A percentile compares a stretch with the other conserved stretches of the same genome.
Conservation (phyloP, 1,139 yeast genomes). For the Kodamaea fungicola region DNA sequence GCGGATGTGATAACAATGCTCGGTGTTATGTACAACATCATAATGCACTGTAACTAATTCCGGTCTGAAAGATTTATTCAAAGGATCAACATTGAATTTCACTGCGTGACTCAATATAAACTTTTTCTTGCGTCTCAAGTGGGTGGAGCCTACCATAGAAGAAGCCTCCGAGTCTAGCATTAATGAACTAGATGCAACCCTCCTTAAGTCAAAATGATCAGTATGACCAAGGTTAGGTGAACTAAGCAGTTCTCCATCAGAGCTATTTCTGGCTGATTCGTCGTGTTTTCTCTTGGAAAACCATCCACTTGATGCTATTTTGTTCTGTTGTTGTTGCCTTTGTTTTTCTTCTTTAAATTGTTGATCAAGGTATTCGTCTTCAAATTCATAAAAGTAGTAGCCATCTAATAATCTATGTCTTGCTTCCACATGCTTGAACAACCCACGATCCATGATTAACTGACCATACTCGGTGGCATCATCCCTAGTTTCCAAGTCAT, state of each 20-base stretch:
- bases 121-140: constrained; percentile 24
- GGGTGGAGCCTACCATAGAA: constrained; percentile 30
- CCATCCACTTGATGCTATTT: constrained; percentile 22
- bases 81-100: constrained; percentile 73
- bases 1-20: constrained; percentile 87
- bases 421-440: constrained; percentile 77
- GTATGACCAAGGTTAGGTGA: constrained; percentile 24
- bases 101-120: constrained; percentile 59
- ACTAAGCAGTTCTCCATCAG: constrained; percentile 26
- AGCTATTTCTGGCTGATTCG: constrained; percentile 19
- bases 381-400: constrained; percentile 79
- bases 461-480: constrained; percentile 84
- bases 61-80: constrained; percentile 65
- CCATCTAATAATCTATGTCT: constrained; percentile 89
- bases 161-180: constrained; percentile 31
- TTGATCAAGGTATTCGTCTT: constrained; percentile 50
- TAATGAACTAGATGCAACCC: constrained; percentile 22
- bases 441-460: constrained; percentile 61
- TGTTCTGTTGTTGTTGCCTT: constrained; percentile 2
- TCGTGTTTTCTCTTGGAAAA: constrained; percentile 23
- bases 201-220: constrained; percentile 22
- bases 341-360: constrained; percentile 18
- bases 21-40: constrained; percentile 91
- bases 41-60: constrained; percentile 83
- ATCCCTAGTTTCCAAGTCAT: constrained; percentile 75